Base-by-base conservation (phyloP, 805 yeast genomes). In the Candida germanica region DNA sequence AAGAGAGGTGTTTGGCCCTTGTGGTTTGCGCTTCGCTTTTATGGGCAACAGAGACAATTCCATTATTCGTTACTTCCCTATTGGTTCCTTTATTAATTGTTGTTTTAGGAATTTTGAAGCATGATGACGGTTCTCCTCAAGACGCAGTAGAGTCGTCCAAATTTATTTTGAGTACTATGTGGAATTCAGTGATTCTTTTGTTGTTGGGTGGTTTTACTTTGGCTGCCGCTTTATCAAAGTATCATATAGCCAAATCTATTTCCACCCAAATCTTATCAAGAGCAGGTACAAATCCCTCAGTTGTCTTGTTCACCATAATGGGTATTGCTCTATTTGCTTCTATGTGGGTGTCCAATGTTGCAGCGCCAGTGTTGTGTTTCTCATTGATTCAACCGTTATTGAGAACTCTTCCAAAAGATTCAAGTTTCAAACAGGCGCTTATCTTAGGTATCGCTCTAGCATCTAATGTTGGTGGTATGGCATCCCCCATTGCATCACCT, bases 31-130 rank as follows among this genome's bases (percentile, higher is more conserved):
- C 95, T 1, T 88, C 97, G 0, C 54, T 89, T 33, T 65, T 89
- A 17, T 91, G 98, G 98, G 97, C 98, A 0, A 86, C 97, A 8
- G 98, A 91, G 54, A 78, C 96, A 0, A 78, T 91, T 45, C 98
- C 98, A 5, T 66, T 91, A 28, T 93, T 87, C 60, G 94, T 84
- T 11, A 91, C 98, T 2, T 83, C 97, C 0, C 58, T 91, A 38
- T 51, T 87, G 24, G 76, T 93, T 13, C 98, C 98, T 1, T 65
- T 91, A 30, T 62, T 91, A 34, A 78, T 87, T 26, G 95, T 93
- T 1, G 58, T 79, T 0, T 68, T 87, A 14, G 75, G 80, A 3
- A 88, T 87, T 1, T 58, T 84, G 46, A 81, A 80, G 43, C 78
- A 80, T 33, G 58, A 50, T 5, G 71, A 66, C 46, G 78, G 77